Conservation (phyloP, 1,139 yeast genomes). For the Pichia sp. region DNA sequence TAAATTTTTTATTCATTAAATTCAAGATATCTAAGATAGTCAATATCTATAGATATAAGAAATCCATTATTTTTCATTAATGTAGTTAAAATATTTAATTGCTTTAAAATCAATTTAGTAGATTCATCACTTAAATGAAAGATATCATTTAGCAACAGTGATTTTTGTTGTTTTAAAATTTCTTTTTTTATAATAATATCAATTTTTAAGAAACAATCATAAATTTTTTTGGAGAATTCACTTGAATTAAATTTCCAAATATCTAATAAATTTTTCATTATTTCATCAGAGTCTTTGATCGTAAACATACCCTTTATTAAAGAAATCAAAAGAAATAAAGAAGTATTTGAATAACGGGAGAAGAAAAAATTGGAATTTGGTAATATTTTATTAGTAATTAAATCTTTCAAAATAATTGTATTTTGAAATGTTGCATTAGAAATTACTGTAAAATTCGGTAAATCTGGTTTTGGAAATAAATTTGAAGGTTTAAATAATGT, state of each 20-base stretch:
- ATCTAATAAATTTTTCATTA: conserved; percentile 3
- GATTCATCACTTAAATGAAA: not conserved
- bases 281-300: conserved; percentile 2
- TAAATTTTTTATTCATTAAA: not conserved
- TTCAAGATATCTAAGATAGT: conserved; percentile 1
- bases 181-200: not conserved
- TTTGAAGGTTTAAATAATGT: conserved; percentile 43
- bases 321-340: conserved; percentile 4
- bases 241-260: conserved; percentile 8
- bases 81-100: not conserved
- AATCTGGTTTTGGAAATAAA: conserved; percentile 32
- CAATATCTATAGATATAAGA: conserved; percentile 3
- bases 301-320: conserved; percentile 10
- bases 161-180: not conserved
- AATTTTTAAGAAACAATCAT: conserved; percentile 1
- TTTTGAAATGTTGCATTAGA: conserved; percentile 14
- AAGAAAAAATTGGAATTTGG: conserved; percentile 1
- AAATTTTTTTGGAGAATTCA: not conserved
- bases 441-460: conserved; percentile 12
- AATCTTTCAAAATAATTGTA: conserved; percentile 6
- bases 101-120: not conserved
- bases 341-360: conserved; percentile 6
- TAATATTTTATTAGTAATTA: not conserved
- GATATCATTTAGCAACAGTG: too few relatives aligned
- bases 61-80: conserved; percentile 4